phyloP scores from a whole-genome alignment of 176 grass and related monocot genomes.

The Secale cereale region DNA sequence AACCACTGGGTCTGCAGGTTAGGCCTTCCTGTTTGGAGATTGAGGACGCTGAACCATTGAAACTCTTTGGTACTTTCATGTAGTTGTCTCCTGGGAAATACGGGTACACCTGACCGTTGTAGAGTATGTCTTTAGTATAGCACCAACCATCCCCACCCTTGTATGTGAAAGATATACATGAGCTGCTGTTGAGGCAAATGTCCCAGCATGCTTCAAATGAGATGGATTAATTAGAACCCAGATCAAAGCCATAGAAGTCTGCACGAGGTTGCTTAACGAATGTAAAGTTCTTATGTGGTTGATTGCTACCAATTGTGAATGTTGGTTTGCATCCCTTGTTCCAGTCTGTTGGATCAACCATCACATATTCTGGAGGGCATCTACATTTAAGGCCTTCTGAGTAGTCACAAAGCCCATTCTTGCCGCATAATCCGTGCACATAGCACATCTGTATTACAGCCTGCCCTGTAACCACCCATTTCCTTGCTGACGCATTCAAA shows the following conservation, averaged over 20 bases:
- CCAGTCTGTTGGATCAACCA: constrained; percentile 61
- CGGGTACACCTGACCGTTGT: constrained; percentile 46
- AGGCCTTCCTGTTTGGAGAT: constrained; percentile 13
- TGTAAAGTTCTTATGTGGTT: constrained; percentile 29
- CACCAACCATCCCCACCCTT: constrained; percentile 45
- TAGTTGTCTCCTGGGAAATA: constrained; percentile 58
- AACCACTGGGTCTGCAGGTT: constrained; percentile 16
- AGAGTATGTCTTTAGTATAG: constrained; percentile 54
- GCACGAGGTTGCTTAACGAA: constrained; percentile 41
- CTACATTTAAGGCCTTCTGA: constrained; percentile 31
- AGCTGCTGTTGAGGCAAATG: constrained; percentile 41
- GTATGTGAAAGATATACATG: constrained; percentile 55
- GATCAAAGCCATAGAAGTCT: constrained; percentile 71
- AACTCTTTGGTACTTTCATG: constrained; percentile 58
- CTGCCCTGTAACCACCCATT: constrained; percentile 47
- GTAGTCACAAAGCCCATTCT: constrained; percentile 68
- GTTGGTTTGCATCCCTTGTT: constrained; percentile 56
- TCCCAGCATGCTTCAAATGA: constrained; percentile 49
- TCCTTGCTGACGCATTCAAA: constrained; percentile 43
- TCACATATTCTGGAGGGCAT: constrained; percentile 58
- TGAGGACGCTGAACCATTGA: constrained; percentile 12
- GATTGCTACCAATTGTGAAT: constrained; percentile 32
- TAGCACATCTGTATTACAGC: constrained; percentile 55
- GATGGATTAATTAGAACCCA: constrained; percentile 17
- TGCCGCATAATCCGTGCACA: constrained; percentile 66